Evolutionary conservation across 495 filamentous ascomycete genomes (phyloP).

Genomic region (Clavariopsis aquatica): DNA sequence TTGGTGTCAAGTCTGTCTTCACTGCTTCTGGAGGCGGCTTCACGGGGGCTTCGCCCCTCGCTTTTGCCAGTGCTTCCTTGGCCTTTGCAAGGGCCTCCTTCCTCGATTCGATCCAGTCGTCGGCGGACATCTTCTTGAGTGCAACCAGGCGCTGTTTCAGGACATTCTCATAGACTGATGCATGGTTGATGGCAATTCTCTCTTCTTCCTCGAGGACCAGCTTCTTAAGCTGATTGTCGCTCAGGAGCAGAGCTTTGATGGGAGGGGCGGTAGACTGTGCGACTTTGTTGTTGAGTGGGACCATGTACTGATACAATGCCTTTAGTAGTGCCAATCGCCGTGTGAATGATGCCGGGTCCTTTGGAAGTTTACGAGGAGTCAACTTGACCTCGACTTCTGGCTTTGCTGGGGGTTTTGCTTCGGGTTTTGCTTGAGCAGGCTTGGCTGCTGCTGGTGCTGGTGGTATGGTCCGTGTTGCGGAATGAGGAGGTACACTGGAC

Average conservation of each 20-base stretch:
- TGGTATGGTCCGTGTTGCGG: conserved; percentile 13
- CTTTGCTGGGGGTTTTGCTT: background rate
- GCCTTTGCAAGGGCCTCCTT: conserved; percentile 46
- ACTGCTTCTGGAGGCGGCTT: conserved; percentile 42
- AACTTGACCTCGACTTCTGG: conserved; percentile 51
- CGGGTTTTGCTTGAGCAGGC: conserved; percentile 41
- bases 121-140: conserved; percentile 68
- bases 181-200: conserved; percentile 64
- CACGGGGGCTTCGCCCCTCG: conserved; percentile 15
- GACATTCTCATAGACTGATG: conserved; percentile 72
- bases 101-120: conserved; percentile 62
- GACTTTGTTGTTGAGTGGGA: conserved; percentile 64
- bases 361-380: conserved; percentile 77
- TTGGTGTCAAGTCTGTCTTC: conserved; percentile 64
- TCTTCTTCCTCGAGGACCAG: conserved; percentile 86
- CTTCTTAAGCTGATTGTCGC: conserved; percentile 68
- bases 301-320: conserved; percentile 72
- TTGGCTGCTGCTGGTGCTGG: conserved; percentile 44
- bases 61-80: conserved; percentile 40
- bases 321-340: conserved; percentile 67
- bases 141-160: conserved; percentile 75
- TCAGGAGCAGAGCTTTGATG: conserved; percentile 61
- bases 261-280: conserved; percentile 53
- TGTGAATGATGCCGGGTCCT: conserved; percentile 69
- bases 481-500: background rate